A percentile compares a stretch with the other conserved stretches of the same genome.
These are phyloP conservation scores for Eutypella sp. DNA, from an alignment of 2,329 filamentous ascomycete genomes.

Conservation along the genomic window DNA sequence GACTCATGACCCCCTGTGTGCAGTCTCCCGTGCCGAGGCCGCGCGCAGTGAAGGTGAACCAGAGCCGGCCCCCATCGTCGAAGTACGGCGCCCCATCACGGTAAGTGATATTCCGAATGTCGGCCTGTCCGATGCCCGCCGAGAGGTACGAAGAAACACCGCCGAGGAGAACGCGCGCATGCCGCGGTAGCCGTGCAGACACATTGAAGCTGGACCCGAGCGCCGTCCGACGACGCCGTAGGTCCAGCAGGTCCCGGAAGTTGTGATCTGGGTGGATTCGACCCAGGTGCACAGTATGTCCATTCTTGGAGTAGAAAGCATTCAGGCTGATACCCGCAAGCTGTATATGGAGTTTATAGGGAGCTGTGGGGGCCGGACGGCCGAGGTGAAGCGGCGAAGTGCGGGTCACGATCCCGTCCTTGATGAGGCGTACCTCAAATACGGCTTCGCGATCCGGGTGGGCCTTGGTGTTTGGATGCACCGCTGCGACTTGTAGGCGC, in stretches of 20 bases:
- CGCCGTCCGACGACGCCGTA: background rate
- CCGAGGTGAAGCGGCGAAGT: background rate
- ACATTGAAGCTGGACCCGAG: background rate
- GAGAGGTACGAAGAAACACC: conserved; percentile 1
- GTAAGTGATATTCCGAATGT: background rate
- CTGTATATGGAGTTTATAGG: conserved; percentile 2
- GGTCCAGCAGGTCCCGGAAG: background rate
- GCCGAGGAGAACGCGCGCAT: background rate
- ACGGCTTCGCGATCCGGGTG: background rate
- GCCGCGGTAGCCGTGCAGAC: background rate
- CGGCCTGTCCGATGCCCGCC: conserved; percentile 1
- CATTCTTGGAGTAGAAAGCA: conserved; percentile 1
- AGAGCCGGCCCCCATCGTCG: background rate
- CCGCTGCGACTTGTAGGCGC: background rate
- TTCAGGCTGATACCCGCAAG: conserved; percentile 1
- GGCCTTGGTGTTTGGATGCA: too few relatives aligned
- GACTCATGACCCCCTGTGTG: conserved; percentile 2
- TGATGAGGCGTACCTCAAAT: background rate
- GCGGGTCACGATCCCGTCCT: background rate
- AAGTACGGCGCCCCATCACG: conserved; percentile 1
- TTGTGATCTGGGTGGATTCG: background rate
- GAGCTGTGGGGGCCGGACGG: background rate
- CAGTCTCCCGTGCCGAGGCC: conserved; percentile 2
- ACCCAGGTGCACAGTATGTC: background rate
- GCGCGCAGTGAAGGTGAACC: conserved; percentile 3